These are phyloP conservation scores for Cladosporium halotolerans DNA, from an alignment of 2,329 filamentous ascomycete genomes.

Conservation along the genomic window DNA sequence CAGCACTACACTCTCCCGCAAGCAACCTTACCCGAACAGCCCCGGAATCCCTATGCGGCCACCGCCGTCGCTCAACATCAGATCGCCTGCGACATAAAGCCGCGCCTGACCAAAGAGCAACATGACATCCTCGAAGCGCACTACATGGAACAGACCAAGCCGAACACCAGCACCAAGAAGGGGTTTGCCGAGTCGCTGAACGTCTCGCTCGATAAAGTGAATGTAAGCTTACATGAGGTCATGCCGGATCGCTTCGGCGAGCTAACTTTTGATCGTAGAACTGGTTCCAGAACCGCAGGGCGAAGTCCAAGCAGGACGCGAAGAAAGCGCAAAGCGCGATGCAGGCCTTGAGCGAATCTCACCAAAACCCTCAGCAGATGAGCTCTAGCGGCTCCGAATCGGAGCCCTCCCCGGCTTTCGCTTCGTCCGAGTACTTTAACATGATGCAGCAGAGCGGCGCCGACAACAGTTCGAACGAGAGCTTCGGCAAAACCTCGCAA, in stretches of 20 bases:
- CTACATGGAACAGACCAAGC: conserved; percentile 44
- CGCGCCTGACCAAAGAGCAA: conserved; percentile 48
- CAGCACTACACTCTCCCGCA: conserved; percentile 8
- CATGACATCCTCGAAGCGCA: conserved; percentile 47
- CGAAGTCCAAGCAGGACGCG: conserved; percentile 48
- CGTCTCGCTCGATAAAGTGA: conserved; percentile 49
- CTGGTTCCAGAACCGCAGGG: conserved; percentile 49
- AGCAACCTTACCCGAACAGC: conserved; percentile 12
- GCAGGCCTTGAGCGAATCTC: conserved; percentile 3
- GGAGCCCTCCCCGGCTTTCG: conserved; percentile 27
- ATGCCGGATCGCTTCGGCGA: not conserved
- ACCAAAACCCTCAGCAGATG: not conserved
- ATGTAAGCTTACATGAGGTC: conserved; percentile 36
- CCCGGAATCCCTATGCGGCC: conserved; percentile 12
- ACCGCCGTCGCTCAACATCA: conserved; percentile 18
- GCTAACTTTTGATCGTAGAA: conserved; percentile 33
- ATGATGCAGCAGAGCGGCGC: conserved; percentile 26
- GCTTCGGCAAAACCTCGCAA: conserved; percentile 1
- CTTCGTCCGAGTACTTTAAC: conserved; percentile 25
- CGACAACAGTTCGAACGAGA: conserved; percentile 2
- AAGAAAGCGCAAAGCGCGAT: conserved; percentile 38
- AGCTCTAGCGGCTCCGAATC: conserved; percentile 25
- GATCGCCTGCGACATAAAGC: conserved; percentile 41
- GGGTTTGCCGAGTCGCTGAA: conserved; percentile 42
- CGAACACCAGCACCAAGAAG: conserved; percentile 46